A percentile compares a stretch with the other conserved stretches of the same genome.
Evolutionary conservation across 257 asterid species (phyloP).

Genomic region (Gentiana dahurica): DNA sequence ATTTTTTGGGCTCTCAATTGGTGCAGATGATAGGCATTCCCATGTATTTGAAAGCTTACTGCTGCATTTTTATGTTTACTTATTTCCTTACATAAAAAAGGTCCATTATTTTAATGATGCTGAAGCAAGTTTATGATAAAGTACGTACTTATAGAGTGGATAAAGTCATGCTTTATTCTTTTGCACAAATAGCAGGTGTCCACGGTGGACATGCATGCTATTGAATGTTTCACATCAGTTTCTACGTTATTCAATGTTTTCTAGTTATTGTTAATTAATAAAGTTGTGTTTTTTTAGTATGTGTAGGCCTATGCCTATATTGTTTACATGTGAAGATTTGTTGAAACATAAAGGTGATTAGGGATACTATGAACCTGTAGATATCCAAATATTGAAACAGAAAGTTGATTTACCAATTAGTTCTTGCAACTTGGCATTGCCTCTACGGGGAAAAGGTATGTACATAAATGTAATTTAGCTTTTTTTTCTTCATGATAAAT

Average conservation of each 20-base stretch:
- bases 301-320: too few relatives aligned
- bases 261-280: not conserved
- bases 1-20: not conserved
- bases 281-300: too few relatives aligned
- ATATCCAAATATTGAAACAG: too few relatives aligned
- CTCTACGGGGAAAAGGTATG: too few relatives aligned
- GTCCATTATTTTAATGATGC: constrained; percentile 22
- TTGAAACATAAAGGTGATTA: too few relatives aligned
- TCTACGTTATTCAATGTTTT: not conserved
- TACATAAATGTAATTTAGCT: too few relatives aligned
- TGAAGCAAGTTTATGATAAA: constrained; percentile 39
- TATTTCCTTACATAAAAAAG: not conserved
- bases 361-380: too few relatives aligned
- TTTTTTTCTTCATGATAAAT: too few relatives aligned
- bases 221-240: not conserved
- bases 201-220: constrained; percentile 45
- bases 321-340: too few relatives aligned
- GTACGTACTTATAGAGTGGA: constrained; percentile 24
- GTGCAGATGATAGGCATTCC: not conserved
- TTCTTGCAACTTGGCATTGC: too few relatives aligned
- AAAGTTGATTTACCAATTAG: too few relatives aligned
- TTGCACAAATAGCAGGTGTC: constrained; percentile 28
- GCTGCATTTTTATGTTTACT: not conserved
- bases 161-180: constrained; percentile 25
- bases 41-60: not conserved